These are phyloP conservation scores for Fusarium praegraminearum DNA, from an alignment of 2,329 filamentous ascomycete genomes.

Conservation along the genomic window DNA sequence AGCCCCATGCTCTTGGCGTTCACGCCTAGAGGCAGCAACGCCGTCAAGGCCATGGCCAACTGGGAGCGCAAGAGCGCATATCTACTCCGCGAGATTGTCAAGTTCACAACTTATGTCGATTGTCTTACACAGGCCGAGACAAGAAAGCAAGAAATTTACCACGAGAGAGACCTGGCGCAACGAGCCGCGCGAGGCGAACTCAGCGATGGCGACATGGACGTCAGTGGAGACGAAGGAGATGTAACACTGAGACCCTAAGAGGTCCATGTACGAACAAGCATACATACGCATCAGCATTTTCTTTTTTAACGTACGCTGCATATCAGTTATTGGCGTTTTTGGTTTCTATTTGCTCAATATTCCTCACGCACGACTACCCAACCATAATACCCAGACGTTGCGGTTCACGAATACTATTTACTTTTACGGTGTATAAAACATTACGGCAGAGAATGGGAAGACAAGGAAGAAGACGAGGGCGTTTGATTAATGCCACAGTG, in stretches of 20 bases:
- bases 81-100: slow-evolving; percentile 91
- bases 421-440: slow-evolving; percentile 43
- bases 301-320: slow-evolving; percentile 22
- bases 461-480: slow-evolving; percentile 16
- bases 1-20: slow-evolving; percentile 90
- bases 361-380: slow-evolving; percentile 22
- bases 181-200: slow-evolving; percentile 63
- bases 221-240: slow-evolving; percentile 52
- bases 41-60: slow-evolving; percentile 87
- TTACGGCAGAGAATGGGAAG: slow-evolving; percentile 11
- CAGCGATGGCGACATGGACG: slow-evolving; percentile 56
- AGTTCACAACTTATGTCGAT: slow-evolving; percentile 96
- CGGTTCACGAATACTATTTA: slow-evolving; percentile 36
- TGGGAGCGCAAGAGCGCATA: slow-evolving; percentile 98
- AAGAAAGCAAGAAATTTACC: slow-evolving; percentile 78
- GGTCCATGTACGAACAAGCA: slow-evolving; percentile 30
- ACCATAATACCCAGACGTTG: slow-evolving; percentile 43
- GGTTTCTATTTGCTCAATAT: slow-evolving; percentile 10
- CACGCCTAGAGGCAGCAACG: slow-evolving; percentile 84
- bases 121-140: slow-evolving; percentile 77
- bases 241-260: slow-evolving; percentile 52
- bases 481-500: slow-evolving; percentile 18
- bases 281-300: slow-evolving; percentile 13
- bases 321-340: slow-evolving; percentile 31
- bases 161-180: slow-evolving; percentile 65